Evolutionary conservation across 306 rosid genomes (phyloP).

Genomic region (Fagus crenata): DNA sequence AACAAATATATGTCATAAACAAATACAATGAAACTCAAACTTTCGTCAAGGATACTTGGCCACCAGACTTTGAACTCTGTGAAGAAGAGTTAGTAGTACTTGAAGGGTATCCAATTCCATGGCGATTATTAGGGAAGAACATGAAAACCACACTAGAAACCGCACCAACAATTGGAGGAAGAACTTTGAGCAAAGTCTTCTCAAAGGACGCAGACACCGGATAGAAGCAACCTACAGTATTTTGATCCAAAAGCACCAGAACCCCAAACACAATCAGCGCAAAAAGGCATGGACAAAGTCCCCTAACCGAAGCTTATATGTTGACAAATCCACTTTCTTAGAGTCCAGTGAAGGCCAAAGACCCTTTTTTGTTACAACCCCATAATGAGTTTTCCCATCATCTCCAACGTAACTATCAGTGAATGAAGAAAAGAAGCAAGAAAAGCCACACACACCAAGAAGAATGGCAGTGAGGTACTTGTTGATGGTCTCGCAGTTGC

Average conservation of each 20-base stretch:
- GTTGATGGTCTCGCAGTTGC: slow-evolving; percentile 54
- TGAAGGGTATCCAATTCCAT: slow-evolving; percentile 76
- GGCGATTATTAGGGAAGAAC: slow-evolving; percentile 64
- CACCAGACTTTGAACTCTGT: slow-evolving; percentile 1
- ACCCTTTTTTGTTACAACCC: slow-evolving; percentile 51
- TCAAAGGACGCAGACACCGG: slow-evolving; percentile 43
- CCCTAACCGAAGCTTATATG: slow-evolving; percentile 51
- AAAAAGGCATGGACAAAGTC: slow-evolving; percentile 69
- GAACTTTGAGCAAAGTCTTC: slow-evolving; percentile 47
- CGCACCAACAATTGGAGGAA: slow-evolving; percentile 65
- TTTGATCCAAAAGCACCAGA: slow-evolving; percentile 44
- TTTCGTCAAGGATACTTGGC: too few species aligned
- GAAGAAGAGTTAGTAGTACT: slow-evolving; percentile 26
- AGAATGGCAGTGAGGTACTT: slow-evolving; percentile 49
- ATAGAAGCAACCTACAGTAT: slow-evolving; percentile 59
- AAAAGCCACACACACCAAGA: slow-evolving; percentile 3
- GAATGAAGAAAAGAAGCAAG: slow-evolving; percentile 68
- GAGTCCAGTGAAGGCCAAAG: slow-evolving; percentile 67
- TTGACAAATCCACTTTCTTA: slow-evolving; percentile 33
- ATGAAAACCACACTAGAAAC: slow-evolving; percentile 53
- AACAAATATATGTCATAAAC: too few species aligned
- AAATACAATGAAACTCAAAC: too few species aligned
- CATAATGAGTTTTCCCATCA: slow-evolving; percentile 56
- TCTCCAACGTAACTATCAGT: slow-evolving; percentile 71
- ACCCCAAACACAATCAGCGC: slow-evolving; percentile 58